phyloP scores from a whole-genome alignment of 2,329 filamentous ascomycete genomes.

The Aureobasidium uvarum region DNA sequence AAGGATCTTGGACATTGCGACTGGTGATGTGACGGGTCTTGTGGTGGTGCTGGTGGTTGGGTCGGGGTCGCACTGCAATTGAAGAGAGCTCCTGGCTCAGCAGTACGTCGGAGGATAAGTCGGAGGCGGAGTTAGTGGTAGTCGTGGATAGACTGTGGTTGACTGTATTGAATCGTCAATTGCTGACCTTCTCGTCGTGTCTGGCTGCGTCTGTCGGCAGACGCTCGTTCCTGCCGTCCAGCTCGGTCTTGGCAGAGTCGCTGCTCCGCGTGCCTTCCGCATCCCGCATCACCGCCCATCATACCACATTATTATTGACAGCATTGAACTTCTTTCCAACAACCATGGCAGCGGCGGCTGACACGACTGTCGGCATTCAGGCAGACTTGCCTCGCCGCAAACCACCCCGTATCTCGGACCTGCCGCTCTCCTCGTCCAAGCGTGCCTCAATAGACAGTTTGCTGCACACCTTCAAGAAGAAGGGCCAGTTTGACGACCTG shows the following conservation, averaged over 20 bases:
- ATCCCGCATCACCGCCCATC: neutral
- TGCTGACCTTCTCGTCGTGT: constrained; percentile 23
- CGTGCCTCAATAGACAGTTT: constrained; percentile 70
- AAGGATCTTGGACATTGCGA: constrained; percentile 55
- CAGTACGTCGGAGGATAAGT: neutral
- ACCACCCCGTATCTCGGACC: constrained; percentile 70
- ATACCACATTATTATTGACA: neutral
- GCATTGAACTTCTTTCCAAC: neutral
- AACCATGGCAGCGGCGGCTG: constrained; percentile 29
- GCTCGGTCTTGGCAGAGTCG: constrained; percentile 25
- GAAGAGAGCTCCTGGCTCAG: constrained; percentile 8
- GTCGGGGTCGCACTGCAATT: constrained; percentile 8
- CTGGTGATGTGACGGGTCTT: constrained; percentile 9
- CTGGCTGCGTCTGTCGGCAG: constrained; percentile 5
- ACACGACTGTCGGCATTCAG: constrained; percentile 13
- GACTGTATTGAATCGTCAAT: neutral
- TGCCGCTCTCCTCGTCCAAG: constrained; percentile 71
- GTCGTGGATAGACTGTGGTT: neutral
- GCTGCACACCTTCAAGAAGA: constrained; percentile 81
- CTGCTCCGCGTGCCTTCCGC: constrained; percentile 11
- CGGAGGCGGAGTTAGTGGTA: neutral
- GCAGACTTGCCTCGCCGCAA: constrained; percentile 44
- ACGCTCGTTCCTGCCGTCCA: constrained; percentile 21
- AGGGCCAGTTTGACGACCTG: constrained; percentile 75
- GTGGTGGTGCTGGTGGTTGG: neutral